phyloP scores from a whole-genome alignment of 1,284 basidiomycete genomes.

The Rhizopogon parksii region DNA sequence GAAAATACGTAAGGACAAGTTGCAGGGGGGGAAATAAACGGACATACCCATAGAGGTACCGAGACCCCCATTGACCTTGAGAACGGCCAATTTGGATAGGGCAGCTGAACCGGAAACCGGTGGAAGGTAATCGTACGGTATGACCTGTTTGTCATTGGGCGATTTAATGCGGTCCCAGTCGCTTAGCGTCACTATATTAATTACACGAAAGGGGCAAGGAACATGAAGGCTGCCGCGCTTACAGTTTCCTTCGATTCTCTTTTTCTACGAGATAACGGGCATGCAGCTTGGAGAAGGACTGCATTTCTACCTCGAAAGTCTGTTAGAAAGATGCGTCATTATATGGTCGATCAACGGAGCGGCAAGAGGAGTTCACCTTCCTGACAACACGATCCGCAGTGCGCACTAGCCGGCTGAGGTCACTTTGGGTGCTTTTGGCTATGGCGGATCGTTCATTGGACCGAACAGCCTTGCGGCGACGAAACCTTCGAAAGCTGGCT shows the following conservation, averaged over 20 bases:
- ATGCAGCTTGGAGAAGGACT: conserved; percentile 96
- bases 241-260: conserved; percentile 90
- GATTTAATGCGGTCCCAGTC: conserved; percentile 95
- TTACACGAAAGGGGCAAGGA: conserved; percentile 10
- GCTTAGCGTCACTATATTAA: conserved; percentile 37
- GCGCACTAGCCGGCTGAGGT: conserved; percentile 86
- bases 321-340: conserved; percentile 12
- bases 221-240: conserved; percentile 28
- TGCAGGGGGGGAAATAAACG: not conserved
- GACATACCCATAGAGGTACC: conserved; percentile 85
- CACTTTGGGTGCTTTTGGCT: conserved; percentile 93
- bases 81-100: conserved; percentile 89
- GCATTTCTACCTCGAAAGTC: conserved; percentile 96
- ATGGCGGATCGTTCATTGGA: conserved; percentile 7
- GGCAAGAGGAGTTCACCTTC: conserved; percentile 52
- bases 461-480: conserved; percentile 17
- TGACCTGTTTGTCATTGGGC: conserved; percentile 84
- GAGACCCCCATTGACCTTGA: conserved; percentile 98
- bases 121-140: conserved; percentile 76
- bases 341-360: conserved; percentile 9
- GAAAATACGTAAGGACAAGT: conserved; percentile 6
- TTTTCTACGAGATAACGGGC: conserved; percentile 92
- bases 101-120: conserved; percentile 55
- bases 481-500: conserved; percentile 16
- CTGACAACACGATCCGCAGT: conserved; percentile 74